Base-by-base conservation (phyloP, 441 rosid genomes). In the Geranium incanum region DNA sequence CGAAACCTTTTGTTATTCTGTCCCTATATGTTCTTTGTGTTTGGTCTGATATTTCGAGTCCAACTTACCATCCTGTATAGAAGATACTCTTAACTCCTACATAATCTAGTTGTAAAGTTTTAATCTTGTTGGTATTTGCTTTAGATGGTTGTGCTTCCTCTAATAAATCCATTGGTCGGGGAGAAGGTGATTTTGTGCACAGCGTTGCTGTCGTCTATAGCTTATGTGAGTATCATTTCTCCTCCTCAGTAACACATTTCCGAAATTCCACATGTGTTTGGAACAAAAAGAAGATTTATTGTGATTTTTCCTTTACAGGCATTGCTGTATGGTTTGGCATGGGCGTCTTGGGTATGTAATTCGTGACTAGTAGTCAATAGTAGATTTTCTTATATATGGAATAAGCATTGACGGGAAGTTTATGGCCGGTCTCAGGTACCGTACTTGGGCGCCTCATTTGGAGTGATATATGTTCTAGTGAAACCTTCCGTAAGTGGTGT, bases 391-490 rank as follows among this genome's bases (percentile, higher is more conserved):
- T 11, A 5, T 11, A 52, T 52, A 1, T 52, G 60, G 3, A 6
- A 52, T 2, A 3, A 52, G 60, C 60, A 13, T 52, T 52, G 18
- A 52, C 15, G 19, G 18, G 13, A 52, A 52, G 1, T 13, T n/a
- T 9, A 0, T 9, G 4, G 4, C 15, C 9, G 1, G n/a, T 8
- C 57, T 48, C 18, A 52, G 60, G 60, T 52, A n/a, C 60, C 60
- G 6, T 52, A 52, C 66, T 28, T 86, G 64, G 71, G 86, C 76
- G 87, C 89, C 37, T 77, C 90, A 48, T 86, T 84, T 70, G 87
- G 86, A 70, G 85, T 84, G 37, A 83, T 86, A 67, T 83, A 77
- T 23, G 66, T 86, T 19, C 83, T 86, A 7, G 84, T 81, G 50
- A 86, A 74, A 36, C 90, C 90, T 67, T 74, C 85, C 3, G 89